phyloP scores from a whole-genome alignment of 805 yeast genomes.

The Lipomyces lipofer region DNA sequence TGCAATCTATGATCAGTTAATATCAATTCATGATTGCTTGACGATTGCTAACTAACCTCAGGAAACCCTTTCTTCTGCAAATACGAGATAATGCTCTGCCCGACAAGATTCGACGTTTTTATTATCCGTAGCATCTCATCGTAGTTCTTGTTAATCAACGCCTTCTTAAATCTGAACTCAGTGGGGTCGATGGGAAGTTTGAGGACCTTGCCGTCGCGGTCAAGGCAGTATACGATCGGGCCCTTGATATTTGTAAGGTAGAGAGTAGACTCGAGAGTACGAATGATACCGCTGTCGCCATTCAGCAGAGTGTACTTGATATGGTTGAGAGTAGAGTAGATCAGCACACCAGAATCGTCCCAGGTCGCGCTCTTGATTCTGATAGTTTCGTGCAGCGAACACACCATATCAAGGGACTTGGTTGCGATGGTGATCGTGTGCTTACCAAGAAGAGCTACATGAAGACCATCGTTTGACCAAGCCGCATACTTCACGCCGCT shows the following conservation, averaged over 20 bases:
- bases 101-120: conserved; percentile 85
- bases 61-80: conserved; percentile 95
- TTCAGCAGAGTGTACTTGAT: conserved; percentile 89
- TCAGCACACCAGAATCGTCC: conserved; percentile 90
- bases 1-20: conserved; percentile 53
- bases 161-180: conserved; percentile 93
- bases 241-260: conserved; percentile 76
- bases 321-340: conserved; percentile 93
- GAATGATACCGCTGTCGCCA: conserved; percentile 93
- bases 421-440: conserved; percentile 89
- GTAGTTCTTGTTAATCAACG: conserved; percentile 85
- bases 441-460: conserved; percentile 83
- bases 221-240: conserved; percentile 72
- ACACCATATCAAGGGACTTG: conserved; percentile 70
- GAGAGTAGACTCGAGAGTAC: conserved; percentile 84
- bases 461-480: conserved; percentile 87
- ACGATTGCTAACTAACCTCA: conserved; percentile 50
- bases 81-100: conserved; percentile 94
- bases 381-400: conserved; percentile 93
- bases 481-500: conserved; percentile 82
- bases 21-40: too few relatives aligned
- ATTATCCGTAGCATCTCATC: conserved; percentile 89
- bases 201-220: conserved; percentile 82
- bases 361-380: conserved; percentile 96
- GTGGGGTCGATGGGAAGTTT: conserved; percentile 85